Base-by-base conservation (phyloP, 169 alveolate genomes). In the Amoebophrya sp. region DNA sequence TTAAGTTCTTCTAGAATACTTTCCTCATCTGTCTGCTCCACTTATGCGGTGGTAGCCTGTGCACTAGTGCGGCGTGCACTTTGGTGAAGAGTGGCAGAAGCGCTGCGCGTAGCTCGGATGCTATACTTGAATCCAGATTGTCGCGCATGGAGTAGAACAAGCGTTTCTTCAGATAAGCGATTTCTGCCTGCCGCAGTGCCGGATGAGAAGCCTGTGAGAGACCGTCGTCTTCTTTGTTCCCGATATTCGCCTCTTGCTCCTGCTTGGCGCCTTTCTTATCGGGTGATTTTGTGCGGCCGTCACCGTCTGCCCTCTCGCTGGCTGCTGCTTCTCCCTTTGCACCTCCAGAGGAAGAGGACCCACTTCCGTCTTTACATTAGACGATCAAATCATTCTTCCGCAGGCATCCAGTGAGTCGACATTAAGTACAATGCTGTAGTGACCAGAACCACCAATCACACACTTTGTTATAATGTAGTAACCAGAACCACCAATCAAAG, bases 91-190 rank as follows among this genome's bases (percentile, higher is more conserved):
- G 83, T 0, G 83, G 83, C 83, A 65, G 33, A 65, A 65, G 18
- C 2, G 3, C 26, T 6, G 83, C 83, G 36, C n/a, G 2, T 36
- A 65, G 83, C 83, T 65, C 83, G 39, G 12, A 1, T 6, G n/a
- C 26, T 10, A 18, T 18, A 10, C 38, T 26, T 1, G 33, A 6
- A 26, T 65, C 83, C 26, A 65, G n/a, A 26, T 65, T 65, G 83
- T 65, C 83, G 33, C 83, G 83, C 83, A 65, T 65, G 36, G 83
- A 65, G 83, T 65, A 65, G n/a, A 65, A 65, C 83, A 65, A 18
- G 39, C 83, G 83, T 36, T 65, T 65, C 33, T 65, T 65, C 83
- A 65, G 26, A 26, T 65, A 65, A 29, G 83, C 83, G 26, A 65
- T 65, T 36, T 65, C 83, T 10, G 83, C 83, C n/a, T 65, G 83